phyloP scores from a whole-genome alignment of 805 yeast species.

The Barnettozyma californica region DNA sequence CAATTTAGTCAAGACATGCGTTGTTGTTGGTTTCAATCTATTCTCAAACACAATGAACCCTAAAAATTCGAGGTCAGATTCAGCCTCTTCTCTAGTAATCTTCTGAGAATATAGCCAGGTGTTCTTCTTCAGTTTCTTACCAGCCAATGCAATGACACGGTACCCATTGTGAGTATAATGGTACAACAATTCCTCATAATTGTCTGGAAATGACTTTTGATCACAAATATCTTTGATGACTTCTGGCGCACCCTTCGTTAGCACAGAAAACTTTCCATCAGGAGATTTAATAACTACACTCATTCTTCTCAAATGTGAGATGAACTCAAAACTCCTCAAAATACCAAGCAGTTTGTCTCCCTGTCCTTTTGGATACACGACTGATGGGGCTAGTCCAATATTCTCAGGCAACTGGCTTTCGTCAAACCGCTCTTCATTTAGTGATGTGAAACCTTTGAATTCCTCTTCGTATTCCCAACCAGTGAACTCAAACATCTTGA shows the following conservation, averaged over 20 bases:
- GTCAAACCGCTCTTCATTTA: slow-evolving; percentile 34
- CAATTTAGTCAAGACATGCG: slow-evolving; percentile 52
- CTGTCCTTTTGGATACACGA: slow-evolving; percentile 42
- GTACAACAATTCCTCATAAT: slow-evolving; percentile 69
- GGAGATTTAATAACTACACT: slow-evolving; percentile 61
- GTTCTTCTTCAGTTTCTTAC: slow-evolving; percentile 42
- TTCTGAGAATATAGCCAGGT: slow-evolving; percentile 47
- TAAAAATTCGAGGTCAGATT: slow-evolving; percentile 60
- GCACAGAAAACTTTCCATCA: slow-evolving; percentile 41
- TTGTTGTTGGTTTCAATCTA: slow-evolving; percentile 70
- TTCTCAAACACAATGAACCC: slow-evolving; percentile 95
- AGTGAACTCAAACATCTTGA: slow-evolving; percentile 89
- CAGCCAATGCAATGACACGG: slow-evolving; percentile 93
- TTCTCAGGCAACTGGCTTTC: slow-evolving; percentile 37
- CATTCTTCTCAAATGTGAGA: slow-evolving; percentile 84
- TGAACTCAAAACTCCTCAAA: slow-evolving; percentile 68
- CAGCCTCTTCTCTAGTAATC: slow-evolving; percentile 59
- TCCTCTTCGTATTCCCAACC: slow-evolving; percentile 74
- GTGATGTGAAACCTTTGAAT: slow-evolving; percentile 35
- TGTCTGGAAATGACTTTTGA: slow-evolving; percentile 63
- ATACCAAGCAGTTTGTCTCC: slow-evolving; percentile 38
- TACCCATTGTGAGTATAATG: slow-evolving; percentile 90
- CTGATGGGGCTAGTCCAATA: slow-evolving; percentile 40
- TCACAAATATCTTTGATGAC: slow-evolving; percentile 76
- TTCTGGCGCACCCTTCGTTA: slow-evolving; percentile 97